These are phyloP conservation scores for Aspergillus persii DNA, from an alignment of 2,329 filamentous ascomycete species.

Conservation along the genomic window DNA sequence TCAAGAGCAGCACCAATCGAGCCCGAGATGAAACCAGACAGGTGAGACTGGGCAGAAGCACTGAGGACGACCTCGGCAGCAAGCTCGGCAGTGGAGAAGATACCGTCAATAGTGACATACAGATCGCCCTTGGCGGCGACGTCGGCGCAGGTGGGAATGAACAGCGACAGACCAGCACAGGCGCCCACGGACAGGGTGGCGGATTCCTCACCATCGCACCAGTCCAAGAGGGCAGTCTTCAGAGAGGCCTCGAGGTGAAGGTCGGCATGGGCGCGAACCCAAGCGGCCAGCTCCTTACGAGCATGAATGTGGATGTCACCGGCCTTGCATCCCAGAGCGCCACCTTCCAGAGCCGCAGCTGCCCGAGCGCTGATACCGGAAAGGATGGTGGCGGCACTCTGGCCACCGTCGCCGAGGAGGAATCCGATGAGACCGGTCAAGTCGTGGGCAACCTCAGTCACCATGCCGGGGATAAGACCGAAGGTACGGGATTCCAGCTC, in stretches of 20 bases:
- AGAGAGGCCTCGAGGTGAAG: conserved; percentile 25
- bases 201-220: conserved; percentile 30
- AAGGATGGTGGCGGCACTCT: conserved; percentile 22
- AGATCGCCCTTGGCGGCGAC: conserved; percentile 38
- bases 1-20: conserved; percentile 21
- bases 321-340: conserved; percentile 35
- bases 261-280: conserved; percentile 26
- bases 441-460: conserved; percentile 20
- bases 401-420: conserved; percentile 23
- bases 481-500: conserved; percentile 29
- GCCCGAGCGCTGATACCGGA: conserved; percentile 31
- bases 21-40: conserved; percentile 28
- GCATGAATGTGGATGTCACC: conserved; percentile 26
- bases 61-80: conserved; percentile 32
- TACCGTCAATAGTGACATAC: conserved; percentile 37
- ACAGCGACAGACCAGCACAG: conserved; percentile 32
- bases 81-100: conserved; percentile 28
- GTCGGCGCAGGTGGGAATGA: conserved; percentile 32
- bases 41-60: conserved; percentile 26
- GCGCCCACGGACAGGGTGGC: conserved; percentile 26
- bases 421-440: conserved; percentile 21
- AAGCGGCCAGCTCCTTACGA: conserved; percentile 29
- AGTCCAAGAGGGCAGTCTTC: conserved; percentile 29
- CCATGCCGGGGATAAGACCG: conserved; percentile 17
- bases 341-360: conserved; percentile 36